Evolutionary conservation across 768 basidiomycete species (phyloP).

Genomic region (Postia placenta): DNA sequence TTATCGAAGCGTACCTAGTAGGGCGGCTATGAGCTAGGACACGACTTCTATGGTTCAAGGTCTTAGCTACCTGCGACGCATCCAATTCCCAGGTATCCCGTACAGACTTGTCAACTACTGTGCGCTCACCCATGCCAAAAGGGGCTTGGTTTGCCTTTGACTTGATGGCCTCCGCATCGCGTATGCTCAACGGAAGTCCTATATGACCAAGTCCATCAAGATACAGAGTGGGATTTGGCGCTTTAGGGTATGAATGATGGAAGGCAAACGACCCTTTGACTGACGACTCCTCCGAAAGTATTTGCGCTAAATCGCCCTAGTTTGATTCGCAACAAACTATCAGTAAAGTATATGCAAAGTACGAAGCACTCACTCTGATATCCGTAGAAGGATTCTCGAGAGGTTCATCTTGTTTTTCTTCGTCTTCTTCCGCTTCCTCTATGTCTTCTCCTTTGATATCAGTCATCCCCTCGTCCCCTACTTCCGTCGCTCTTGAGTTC

Average conservation of each 20-base stretch:
- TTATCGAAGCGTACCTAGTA: slow-evolving; percentile 35
- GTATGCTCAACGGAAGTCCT: slow-evolving; percentile 35
- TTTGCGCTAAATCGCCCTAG: slow-evolving; percentile 21
- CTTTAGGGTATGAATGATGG: slow-evolving; percentile 18
- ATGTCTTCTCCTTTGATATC: neutral
- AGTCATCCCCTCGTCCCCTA: neutral
- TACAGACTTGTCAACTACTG: slow-evolving; percentile 36
- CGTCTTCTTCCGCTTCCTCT: neutral
- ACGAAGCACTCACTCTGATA: neutral
- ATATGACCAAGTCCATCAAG: slow-evolving; percentile 36
- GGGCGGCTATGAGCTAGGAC: too few species aligned
- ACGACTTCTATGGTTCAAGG: neutral
- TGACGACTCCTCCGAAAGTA: neutral
- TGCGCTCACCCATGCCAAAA: slow-evolving; percentile 39
- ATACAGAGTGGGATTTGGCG: slow-evolving; percentile 36
- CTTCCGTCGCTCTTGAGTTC: too few species aligned
- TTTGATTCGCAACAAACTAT: slow-evolving; percentile 9
- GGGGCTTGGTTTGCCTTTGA: slow-evolving; percentile 32
- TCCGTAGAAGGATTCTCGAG: neutral
- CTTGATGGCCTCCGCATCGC: slow-evolving; percentile 35
- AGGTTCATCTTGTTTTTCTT: neutral
- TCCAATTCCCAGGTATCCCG: slow-evolving; percentile 49
- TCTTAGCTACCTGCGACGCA: slow-evolving; percentile 19
- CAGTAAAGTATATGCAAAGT: neutral
- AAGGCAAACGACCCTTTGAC: slow-evolving; percentile 31